Base-by-base conservation (phyloP, 371 early-diverging fungal genomes). In the Mycotypha africana region DNA sequence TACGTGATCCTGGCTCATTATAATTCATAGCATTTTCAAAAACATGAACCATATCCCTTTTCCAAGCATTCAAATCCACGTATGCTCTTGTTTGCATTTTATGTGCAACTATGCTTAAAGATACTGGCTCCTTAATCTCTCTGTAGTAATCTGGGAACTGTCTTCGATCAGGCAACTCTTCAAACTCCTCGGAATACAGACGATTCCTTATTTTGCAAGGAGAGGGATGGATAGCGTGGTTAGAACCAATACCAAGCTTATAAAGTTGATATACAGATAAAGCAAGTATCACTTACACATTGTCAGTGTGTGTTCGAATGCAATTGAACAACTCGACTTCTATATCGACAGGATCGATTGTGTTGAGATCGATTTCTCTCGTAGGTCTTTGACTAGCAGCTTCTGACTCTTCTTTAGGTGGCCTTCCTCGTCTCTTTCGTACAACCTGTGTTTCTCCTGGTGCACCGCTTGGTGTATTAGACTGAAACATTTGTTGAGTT, bases 81-180 rank as follows among this genome's bases (percentile, higher is more conserved):
- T 86, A 88, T 2, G 52, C 58, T 23, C 73, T 72, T 4, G 59
- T 55, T 12, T 61, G 65, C 58, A 86, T 82, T 35, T 78, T 75
- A 24, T 72, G 55, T 65, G 74, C 68, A 35, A 81, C 68, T 20
- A 70, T 64, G 23, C 63, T 56, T n/a, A 80, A 47, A 12, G 78
- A 72, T 10, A 92, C 82, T 1, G 95, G 98, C 1, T 79, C 62
- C 23, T 79, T 69, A 61, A 95, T 95, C 43, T 84, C 78, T 9
- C 78, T 72, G 65, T 93, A 96, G 59, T 96, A 97, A 51, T 95
- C 95, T 0, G 96, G 94, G 50, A 93, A 93, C 31, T 86, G 83
- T 16, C 72, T 63, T 15, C 71, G 52, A 42, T 79, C 81, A 0
- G 95, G 95, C 11, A 92, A 63, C 26, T 84, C 83, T 36, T 82